Base-by-base conservation (phyloP, 2,329 filamentous ascomycete genomes). In the Trichoderma semiorbis region DNA sequence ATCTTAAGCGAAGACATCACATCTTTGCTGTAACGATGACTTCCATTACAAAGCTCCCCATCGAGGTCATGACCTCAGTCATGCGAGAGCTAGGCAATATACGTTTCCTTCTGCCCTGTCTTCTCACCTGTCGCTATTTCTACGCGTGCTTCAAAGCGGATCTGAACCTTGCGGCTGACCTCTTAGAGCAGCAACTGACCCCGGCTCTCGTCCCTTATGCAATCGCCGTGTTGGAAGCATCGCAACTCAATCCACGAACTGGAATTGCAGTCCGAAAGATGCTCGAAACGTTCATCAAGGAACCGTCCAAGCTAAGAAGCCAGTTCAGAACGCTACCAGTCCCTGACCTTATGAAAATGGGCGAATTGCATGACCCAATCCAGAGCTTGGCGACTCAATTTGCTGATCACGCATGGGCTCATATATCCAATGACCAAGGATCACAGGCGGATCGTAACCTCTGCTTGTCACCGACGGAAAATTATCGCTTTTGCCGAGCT, bases 191-290 rank as follows among this genome's bases (percentile, higher is more conserved):
- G 43, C 43, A 50, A 50, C 3, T 50, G 4, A 50, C 43, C 10
- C 43, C n/a, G 5, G 43, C 43, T 50, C 43, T 50, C n/a, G n/a
- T 50, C 2, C 43, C 43, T n/a, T 50, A 50, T 50, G n/a, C 43
- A 50, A 50, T 50, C n/a, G 43, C 43, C 18, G n/a, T 50, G n/a
- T 50, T 50, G n/a, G 43, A 50, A 21, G n/a, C 43, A 50, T n/a
- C 43, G 43, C n/a, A 50, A 11, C 43, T 50, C n/a, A 21, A 50
- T 21, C n/a, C 8, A 21, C 43, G 43, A 11, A 50, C n/a, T 21
- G 8, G 8, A 21, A 5, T 2, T 21, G 1, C 4, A 21, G 43
- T 21, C 43, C 18, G 10, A 10, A n/a, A 50, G 43, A n/a, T 50
- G 43, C n/a, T 50, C n/a, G 1, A 50, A 21, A 50, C 10, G 43